These are phyloP conservation scores for Bacidia rubella DNA, from an alignment of 495 filamentous ascomycete species.

Conservation along the genomic window DNA sequence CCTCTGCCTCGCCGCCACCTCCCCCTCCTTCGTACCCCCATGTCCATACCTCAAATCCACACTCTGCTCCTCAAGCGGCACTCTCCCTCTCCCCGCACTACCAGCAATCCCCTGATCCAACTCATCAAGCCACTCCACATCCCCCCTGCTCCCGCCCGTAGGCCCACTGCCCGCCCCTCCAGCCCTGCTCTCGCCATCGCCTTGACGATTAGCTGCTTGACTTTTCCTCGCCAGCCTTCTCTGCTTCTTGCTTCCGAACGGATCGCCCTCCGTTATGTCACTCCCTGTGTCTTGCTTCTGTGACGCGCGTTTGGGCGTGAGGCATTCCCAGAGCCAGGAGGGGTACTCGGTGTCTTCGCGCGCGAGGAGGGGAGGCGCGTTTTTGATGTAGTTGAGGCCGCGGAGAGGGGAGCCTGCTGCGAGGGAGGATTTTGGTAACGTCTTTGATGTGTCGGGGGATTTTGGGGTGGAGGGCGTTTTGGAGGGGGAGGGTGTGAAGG, in stretches of 20 bases:
- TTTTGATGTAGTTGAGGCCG: conserved; percentile 80
- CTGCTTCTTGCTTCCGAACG: conserved; percentile 11
- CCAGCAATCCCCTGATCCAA: too few relatives aligned
- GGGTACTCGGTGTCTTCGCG: conserved; percentile 78
- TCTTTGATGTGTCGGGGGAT: conserved; percentile 18
- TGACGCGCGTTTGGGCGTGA: conserved; percentile 20
- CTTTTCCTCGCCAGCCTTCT: conserved; percentile 36
- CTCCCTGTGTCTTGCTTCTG: conserved; percentile 26
- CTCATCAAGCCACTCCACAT: too few relatives aligned
- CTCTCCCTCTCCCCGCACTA: conserved; percentile 17
- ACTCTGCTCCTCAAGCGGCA: neutral
- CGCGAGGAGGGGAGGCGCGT: conserved; percentile 52
- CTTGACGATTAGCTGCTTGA: conserved; percentile 28
- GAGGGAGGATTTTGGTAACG: conserved; percentile 10
- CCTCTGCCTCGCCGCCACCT: conserved; percentile 13
- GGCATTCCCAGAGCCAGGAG: conserved; percentile 73
- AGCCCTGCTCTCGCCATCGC: conserved; percentile 25
- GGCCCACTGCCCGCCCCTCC: neutral
- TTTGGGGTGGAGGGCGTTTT: conserved; percentile 33
- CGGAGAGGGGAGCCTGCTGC: conserved; percentile 56
- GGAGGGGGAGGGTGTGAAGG: conserved; percentile 31
- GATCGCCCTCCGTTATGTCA: conserved; percentile 12
- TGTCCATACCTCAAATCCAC: neutral
- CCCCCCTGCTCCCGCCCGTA: neutral
- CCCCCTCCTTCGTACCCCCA: neutral